A percentile compares a stretch with the other conserved stretches of the same genome.
These are phyloP conservation scores for Stachybotrys chlorohalonatus DNA, from an alignment of 2,329 filamentous ascomycete species.

Conservation along the genomic window DNA sequence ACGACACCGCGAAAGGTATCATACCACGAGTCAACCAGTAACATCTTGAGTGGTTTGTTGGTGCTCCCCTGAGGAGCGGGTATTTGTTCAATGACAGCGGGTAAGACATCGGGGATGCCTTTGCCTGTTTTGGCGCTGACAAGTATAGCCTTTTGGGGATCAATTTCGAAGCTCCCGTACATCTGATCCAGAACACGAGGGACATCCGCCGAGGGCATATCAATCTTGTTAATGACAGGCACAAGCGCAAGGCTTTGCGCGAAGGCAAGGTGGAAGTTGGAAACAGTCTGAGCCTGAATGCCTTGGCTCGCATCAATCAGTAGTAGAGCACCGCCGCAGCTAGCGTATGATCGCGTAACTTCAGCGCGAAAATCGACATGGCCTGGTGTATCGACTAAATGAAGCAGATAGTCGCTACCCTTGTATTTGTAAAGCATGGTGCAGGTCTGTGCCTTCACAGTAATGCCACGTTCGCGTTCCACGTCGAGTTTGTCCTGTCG, in stretches of 20 bases:
- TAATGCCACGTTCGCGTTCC: constrained; percentile 91
- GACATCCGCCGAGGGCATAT: constrained; percentile 84
- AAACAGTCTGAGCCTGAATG: constrained; percentile 94
- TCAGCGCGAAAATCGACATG: constrained; percentile 98
- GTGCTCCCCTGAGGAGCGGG: constrained; percentile 70
- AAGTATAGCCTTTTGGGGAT: constrained; percentile 57
- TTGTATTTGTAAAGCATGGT: constrained; percentile 91
- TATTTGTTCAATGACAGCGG: constrained; percentile 76
- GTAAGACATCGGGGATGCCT: constrained; percentile 76
- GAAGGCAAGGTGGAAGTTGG: constrained; percentile 97
- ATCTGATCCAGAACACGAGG: constrained; percentile 80
- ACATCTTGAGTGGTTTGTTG: constrained; percentile 64
- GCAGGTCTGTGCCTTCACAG: constrained; percentile 97
- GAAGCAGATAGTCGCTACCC: constrained; percentile 82
- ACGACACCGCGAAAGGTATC: constrained; percentile 93
- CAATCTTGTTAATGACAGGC: constrained; percentile 94
- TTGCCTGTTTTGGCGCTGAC: constrained; percentile 92
- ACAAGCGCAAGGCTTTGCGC: constrained; percentile 79
- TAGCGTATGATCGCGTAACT: constrained; percentile 91
- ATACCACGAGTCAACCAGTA: constrained; percentile 98
- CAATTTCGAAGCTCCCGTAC: constrained; percentile 76
- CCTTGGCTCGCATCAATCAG: constrained; percentile 95
- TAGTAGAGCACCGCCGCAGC: constrained; percentile 84
- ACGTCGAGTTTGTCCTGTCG: constrained; percentile 82
- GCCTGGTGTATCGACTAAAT: constrained; percentile 92